Percentiles rank a stretch among this genome's conserved stretches.
Evolutionary conservation across 495 filamentous ascomycete species (phyloP).

Genomic region (Talaromyces proteolyticus): DNA sequence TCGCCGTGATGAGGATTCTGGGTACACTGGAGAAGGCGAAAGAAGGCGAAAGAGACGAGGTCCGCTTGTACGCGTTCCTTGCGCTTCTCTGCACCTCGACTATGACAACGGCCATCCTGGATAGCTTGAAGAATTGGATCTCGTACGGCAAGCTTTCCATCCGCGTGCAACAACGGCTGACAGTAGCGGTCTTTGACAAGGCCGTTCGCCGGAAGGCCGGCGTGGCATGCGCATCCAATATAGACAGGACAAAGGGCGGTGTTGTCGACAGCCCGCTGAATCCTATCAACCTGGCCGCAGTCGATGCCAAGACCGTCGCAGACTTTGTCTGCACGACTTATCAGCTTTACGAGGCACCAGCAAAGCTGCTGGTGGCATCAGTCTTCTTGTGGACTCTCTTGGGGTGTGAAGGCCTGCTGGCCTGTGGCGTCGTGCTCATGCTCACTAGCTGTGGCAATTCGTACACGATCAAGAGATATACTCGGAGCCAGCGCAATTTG

Average conservation of each 20-base stretch:
- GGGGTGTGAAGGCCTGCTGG: constrained; percentile 64
- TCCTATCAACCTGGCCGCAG: constrained; percentile 71
- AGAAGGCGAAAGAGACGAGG: background rate
- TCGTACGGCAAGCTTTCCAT: constrained; percentile 56
- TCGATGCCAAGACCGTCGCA: constrained; percentile 68
- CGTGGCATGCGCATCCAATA: constrained; percentile 18
- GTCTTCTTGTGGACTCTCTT: constrained; percentile 61
- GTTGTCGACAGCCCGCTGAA: constrained; percentile 65
- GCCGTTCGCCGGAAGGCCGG: constrained; percentile 63
- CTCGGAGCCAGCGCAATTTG: constrained; percentile 58
- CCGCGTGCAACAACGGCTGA: constrained; percentile 62
- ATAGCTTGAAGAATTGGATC: constrained; percentile 58
- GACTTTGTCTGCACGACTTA: constrained; percentile 63
- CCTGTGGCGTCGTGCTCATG: constrained; percentile 58
- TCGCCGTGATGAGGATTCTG: constrained; percentile 61
- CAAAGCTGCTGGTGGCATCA: constrained; percentile 59
- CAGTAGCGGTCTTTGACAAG: constrained; percentile 70
- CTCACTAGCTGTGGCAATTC: constrained; percentile 66
- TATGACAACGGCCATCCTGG: constrained; percentile 49
- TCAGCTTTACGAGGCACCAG: constrained; percentile 43
- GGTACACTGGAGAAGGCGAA: constrained; percentile 50
- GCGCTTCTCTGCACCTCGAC: constrained; percentile 57
- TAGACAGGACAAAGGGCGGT: constrained; percentile 26
- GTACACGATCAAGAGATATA: constrained; percentile 60
- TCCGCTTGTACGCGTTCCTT: background rate